Evolutionary conservation across 805 yeast species (phyloP).

Genomic region (Candida orba): DNA sequence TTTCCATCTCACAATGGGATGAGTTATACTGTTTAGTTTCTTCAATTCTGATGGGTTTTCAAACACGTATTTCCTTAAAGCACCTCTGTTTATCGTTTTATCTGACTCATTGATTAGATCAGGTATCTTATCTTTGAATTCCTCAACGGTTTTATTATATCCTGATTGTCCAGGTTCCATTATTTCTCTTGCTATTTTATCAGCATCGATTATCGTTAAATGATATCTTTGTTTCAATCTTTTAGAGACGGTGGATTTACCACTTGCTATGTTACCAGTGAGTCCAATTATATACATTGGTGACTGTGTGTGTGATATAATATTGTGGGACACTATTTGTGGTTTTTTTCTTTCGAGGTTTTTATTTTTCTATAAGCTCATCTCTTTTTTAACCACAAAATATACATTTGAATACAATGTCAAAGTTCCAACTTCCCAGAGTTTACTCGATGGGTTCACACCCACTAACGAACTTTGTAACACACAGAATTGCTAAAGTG

Average conservation of each 20-base stretch:
- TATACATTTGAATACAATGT: background rate
- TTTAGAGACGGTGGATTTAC: constrained; percentile 84
- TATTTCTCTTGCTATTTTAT: constrained; percentile 75
- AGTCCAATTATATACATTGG: constrained; percentile 86
- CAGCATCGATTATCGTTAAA: constrained; percentile 79
- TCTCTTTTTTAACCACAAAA: background rate
- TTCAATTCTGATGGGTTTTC: constrained; percentile 52
- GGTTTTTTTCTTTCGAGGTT: background rate
- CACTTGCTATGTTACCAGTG: constrained; percentile 98
- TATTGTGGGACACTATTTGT: background rate
- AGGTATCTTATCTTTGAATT: constrained; percentile 51
- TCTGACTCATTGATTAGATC: constrained; percentile 31
- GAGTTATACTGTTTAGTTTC: constrained; percentile 68
- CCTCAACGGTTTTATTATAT: constrained; percentile 52
- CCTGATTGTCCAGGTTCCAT: constrained; percentile 77
- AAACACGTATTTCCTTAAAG: constrained; percentile 74
- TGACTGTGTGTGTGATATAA: background rate
- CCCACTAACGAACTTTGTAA: constrained; percentile 33
- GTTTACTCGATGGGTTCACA: constrained; percentile 40
- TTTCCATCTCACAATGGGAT: constrained; percentile 70
- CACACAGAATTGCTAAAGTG: constrained; percentile 33
- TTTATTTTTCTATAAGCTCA: background rate
- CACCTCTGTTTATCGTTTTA: constrained; percentile 54
- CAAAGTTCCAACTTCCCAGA: constrained; percentile 18
- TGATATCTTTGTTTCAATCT: constrained; percentile 43